These are phyloP conservation scores for Coniochaeta hoffmannii DNA, from an alignment of 2,329 filamentous ascomycete species.

Conservation along the genomic window DNA sequence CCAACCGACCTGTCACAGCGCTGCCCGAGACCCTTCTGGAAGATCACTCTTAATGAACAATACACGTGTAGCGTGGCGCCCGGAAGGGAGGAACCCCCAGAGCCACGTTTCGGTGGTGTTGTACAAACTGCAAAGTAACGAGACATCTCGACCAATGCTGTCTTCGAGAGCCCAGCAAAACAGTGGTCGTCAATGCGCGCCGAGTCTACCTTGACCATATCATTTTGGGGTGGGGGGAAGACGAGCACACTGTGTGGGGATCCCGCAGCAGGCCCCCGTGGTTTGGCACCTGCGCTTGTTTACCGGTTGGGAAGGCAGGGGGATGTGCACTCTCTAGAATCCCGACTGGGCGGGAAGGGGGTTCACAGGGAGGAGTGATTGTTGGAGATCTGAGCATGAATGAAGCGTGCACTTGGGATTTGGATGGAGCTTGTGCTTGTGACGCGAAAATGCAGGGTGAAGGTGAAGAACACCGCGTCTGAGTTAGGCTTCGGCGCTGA, in stretches of 20 bases:
- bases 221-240: no score
- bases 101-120: conserved; percentile 1
- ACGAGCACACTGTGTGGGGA: not conserved
- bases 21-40: not conserved
- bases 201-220: no score
- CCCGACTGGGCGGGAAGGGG: not conserved
- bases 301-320: not conserved
- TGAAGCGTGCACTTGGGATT: no score
- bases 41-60: not conserved
- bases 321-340: not conserved
- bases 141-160: not conserved
- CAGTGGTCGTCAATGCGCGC: not conserved
- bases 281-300: not conserved
- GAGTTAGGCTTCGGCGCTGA: not conserved
- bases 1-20: not conserved
- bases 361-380: no score
- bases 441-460: not conserved
- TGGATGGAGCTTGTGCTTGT: no score
- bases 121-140: not conserved
- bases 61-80: not conserved
- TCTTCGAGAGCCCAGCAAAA: not conserved
- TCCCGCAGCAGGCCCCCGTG: not conserved
- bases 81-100: not conserved
- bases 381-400: no score
- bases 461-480: not conserved